Evolutionary conservation across 129 eudicot species (phyloP).

Genomic region (Oenanthe sinensis): DNA sequence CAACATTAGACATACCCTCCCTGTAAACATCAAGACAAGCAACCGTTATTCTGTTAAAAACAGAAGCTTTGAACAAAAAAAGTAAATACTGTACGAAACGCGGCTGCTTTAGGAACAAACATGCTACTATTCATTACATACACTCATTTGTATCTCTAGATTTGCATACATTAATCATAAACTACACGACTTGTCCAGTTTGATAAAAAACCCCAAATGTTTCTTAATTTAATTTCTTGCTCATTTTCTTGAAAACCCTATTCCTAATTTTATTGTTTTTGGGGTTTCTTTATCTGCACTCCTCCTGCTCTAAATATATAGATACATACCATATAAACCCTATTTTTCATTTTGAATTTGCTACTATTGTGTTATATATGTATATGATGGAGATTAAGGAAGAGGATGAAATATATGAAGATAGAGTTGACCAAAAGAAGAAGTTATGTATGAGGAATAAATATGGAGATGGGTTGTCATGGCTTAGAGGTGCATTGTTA

Average conservation of each 20-base stretch:
- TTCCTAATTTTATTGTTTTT: background rate
- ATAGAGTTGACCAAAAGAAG: slow-evolving; percentile 1
- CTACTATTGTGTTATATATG: background rate
- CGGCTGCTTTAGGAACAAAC: slow-evolving; percentile 8
- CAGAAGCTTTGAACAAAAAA: background rate
- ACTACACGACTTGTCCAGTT: slow-evolving; percentile 4
- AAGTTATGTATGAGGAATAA: slow-evolving; percentile 8
- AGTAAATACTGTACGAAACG: slow-evolving; percentile 10
- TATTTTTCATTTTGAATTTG: background rate
- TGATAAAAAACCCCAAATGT: slow-evolving; percentile 11
- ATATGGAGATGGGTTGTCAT: slow-evolving; percentile 74
- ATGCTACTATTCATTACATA: background rate
- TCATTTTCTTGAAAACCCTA: background rate
- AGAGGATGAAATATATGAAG: background rate
- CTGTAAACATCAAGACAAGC: background rate
- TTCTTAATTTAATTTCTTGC: background rate
- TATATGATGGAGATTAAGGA: background rate
- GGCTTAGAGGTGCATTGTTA: slow-evolving; percentile 58
- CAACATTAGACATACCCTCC: too few relatives aligned
- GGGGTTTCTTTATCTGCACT: background rate
- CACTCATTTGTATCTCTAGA: background rate
- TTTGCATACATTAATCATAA: background rate
- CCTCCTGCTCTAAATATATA: background rate
- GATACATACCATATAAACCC: slow-evolving; percentile 1
- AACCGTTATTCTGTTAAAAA: slow-evolving; percentile 38